Base-by-base conservation (phyloP, 2,329 filamentous ascomycete genomes). In the Apiospora kogelbergensis region DNA sequence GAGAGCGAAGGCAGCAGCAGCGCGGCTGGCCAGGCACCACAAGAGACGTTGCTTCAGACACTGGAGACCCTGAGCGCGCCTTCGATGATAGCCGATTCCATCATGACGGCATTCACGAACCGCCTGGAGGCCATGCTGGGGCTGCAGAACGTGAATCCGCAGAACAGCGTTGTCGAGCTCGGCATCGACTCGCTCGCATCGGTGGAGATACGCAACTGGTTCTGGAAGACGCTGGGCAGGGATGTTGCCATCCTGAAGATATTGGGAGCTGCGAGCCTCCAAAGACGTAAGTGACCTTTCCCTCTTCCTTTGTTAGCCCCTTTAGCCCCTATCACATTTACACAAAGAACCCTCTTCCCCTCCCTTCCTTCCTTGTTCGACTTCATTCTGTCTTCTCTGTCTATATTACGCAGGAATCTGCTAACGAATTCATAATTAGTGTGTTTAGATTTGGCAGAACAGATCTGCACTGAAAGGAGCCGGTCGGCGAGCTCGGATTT, bases 171-270 rank as follows among this genome's bases (percentile, higher is more conserved):
- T 10, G 69, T 71, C 1, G 81, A 82, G 41, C 72, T 84, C 1
- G 82, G 82, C 2, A 75, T 82, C 5, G 81, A 84, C 72, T 82
- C 81, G 9, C 76, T 84, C 2, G 76, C 78, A 0, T 82, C 81
- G 0, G 80, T 83, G 3, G 81, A 83, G 69, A 71, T 83, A 33
- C 74, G 81, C 0, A 76, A 74, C 37, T 83, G 81, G 82, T 76
- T 80, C 66, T 77, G 74, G 41, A 76, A 77, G 69, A 72, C 71
- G 5, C 71, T 83, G 6, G 77, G 77, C 1, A 71, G 74, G 10
- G 74, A 78, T 26, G 67, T 80, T 2, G 73, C 78, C 0, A 76
- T 80, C 3, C 73, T 81, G 26, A 78, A 78, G 68, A 75, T 81
- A 11, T 69, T 80, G 20, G 71, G 75, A 7, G 70, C 71, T 10